A percentile compares a stretch with the other conserved stretches of the same genome.
These are phyloP conservation scores for Metschnikowia cerradonensis DNA, from an alignment of 805 yeast genomes.

Conservation along the genomic window DNA sequence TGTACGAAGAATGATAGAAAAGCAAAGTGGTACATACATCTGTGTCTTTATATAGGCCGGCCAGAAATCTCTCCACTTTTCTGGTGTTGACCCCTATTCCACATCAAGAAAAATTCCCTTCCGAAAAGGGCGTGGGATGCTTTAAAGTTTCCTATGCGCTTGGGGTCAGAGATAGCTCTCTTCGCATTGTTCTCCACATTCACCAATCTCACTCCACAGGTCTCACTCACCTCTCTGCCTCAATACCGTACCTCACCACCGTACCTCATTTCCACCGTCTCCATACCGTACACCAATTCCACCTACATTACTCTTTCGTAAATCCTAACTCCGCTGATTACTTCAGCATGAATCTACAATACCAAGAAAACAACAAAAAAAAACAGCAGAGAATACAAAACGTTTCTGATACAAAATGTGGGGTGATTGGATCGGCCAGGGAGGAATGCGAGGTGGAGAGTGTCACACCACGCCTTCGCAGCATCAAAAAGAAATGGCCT, in stretches of 20 bases:
- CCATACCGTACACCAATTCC: too few relatives aligned
- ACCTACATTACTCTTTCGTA: too few relatives aligned
- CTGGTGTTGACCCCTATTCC: neutral
- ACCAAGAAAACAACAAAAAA: too few relatives aligned
- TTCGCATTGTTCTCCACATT: neutral
- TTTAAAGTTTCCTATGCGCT: constrained; percentile 1
- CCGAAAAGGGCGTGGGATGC: neutral
- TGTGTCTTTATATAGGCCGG: neutral
- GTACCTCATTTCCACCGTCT: too few relatives aligned
- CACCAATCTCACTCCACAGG: neutral
- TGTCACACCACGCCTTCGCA: constrained; percentile 1
- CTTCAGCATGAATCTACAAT: too few relatives aligned
- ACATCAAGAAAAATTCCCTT: neutral
- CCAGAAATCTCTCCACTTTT: neutral
- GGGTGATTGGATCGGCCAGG: neutral
- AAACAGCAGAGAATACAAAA: neutral
- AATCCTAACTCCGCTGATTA: too few relatives aligned
- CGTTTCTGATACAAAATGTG: neutral
- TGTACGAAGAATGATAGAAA: too few relatives aligned
- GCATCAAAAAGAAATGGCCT: constrained; percentile 3
- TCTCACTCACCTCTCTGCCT: too few relatives aligned
- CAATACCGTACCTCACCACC: too few relatives aligned
- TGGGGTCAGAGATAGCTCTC: neutral
- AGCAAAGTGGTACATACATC: too few relatives aligned
- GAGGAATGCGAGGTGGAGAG: neutral